Conservation (phyloP, 2,329 filamentous ascomycete species). For the Calonectria ilicicola region DNA sequence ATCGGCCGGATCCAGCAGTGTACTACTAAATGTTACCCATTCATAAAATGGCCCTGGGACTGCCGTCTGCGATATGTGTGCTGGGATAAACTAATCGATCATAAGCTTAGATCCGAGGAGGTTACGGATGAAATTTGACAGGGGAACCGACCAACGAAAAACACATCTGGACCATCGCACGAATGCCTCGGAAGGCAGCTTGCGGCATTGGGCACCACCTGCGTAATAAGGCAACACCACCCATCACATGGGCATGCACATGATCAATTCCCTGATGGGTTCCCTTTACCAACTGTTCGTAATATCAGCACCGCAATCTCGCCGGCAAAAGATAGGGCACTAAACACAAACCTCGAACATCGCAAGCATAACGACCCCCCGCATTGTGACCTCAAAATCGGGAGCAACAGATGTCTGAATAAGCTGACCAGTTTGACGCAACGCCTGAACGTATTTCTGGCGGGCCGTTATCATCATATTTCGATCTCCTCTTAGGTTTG, state of each 20-base stretch:
- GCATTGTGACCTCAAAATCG: constrained; percentile 59
- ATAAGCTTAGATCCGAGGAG: constrained; percentile 17
- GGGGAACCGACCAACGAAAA: constrained; percentile 63
- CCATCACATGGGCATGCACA: constrained; percentile 69
- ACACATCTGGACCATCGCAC: constrained; percentile 66
- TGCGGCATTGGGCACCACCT: constrained; percentile 55
- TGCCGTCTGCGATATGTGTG: constrained; percentile 52
- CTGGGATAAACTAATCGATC: constrained; percentile 56
- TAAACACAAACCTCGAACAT: constrained; percentile 67
- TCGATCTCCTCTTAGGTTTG: constrained; percentile 62
- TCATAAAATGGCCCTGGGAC: constrained; percentile 58
- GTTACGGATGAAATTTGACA: background rate
- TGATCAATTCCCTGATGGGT: constrained; percentile 59
- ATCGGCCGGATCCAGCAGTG: constrained; percentile 51
- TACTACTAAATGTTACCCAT: constrained; percentile 53
- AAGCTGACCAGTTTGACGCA: constrained; percentile 59
- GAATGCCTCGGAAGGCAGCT: constrained; percentile 57
- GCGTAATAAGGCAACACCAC: constrained; percentile 69
- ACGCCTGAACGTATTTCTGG: constrained; percentile 65
- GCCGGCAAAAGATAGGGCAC: constrained; percentile 1
- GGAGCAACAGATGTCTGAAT: constrained; percentile 50
- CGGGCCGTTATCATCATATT: constrained; percentile 60
- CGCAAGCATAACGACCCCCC: constrained; percentile 67
- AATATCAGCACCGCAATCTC: constrained; percentile 31
- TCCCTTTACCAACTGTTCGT: constrained; percentile 57